Conservation (phyloP, 2,329 filamentous ascomycete species). For the Pseudopyricularia cyperi region DNA sequence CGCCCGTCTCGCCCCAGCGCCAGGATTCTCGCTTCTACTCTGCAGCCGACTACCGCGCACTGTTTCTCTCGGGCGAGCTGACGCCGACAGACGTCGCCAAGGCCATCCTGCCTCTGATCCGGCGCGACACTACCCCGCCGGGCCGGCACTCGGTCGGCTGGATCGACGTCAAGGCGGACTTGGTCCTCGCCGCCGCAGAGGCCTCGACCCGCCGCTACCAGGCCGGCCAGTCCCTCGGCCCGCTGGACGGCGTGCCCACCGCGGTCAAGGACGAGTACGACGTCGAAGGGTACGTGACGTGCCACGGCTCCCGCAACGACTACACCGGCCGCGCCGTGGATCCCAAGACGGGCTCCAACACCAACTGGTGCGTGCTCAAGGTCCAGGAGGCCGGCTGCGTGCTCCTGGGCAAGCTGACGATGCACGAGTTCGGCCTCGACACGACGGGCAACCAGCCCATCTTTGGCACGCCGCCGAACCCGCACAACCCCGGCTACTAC, state of each 20-base stretch:
- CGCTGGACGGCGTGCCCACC: constrained; percentile 61
- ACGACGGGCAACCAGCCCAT: constrained; percentile 65
- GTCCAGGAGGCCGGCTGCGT: constrained; percentile 59
- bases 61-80: constrained; percentile 29
- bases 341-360: constrained; percentile 22
- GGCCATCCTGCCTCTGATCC: constrained; percentile 31
- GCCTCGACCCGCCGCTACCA: constrained; percentile 33
- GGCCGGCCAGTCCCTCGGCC: constrained; percentile 43
- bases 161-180: constrained; percentile 27
- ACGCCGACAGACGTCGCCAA: constrained; percentile 31
- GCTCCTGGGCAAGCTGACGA: constrained; percentile 58
- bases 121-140: constrained; percentile 20
- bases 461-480: constrained; percentile 63
- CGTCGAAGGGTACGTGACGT: constrained; percentile 58
- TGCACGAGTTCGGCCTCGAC: constrained; percentile 67
- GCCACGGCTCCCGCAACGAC: constrained; percentile 47
- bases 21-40: constrained; percentile 25
- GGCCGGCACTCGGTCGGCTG: constrained; percentile 29
- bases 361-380: constrained; percentile 58
- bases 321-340: constrained; percentile 35
- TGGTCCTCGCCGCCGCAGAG: constrained; percentile 26
- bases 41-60: constrained; percentile 28
- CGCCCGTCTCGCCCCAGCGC: constrained; percentile 16
- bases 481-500: constrained; percentile 61
- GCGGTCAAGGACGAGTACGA: constrained; percentile 69